phyloP scores from a whole-genome alignment of 176 grass and related monocot species.

The Canna indica region DNA sequence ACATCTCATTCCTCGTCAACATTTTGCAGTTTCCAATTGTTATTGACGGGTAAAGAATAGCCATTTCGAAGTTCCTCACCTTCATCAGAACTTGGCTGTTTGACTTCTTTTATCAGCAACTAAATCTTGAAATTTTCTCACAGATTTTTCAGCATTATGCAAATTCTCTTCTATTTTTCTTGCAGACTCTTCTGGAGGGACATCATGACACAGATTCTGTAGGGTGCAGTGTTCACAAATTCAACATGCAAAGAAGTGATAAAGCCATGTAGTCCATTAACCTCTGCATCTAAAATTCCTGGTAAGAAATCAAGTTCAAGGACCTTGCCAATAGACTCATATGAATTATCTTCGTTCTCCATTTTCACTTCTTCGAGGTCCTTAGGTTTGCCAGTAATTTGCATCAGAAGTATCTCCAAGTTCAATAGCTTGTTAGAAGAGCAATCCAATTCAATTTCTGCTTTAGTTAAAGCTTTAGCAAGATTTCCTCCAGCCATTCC shows the following conservation, averaged over 20 bases:
- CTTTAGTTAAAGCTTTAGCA: constrained; percentile 43
- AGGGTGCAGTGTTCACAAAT: constrained; percentile 30
- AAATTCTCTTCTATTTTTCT: constrained; percentile 30
- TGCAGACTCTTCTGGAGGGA: constrained; percentile 28
- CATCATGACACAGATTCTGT: constrained; percentile 17
- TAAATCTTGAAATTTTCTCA: constrained; percentile 54
- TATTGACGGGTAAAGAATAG: constrained; percentile 26
- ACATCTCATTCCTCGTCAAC: constrained; percentile 59
- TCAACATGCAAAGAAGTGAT: constrained; percentile 48
- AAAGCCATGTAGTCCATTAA: constrained; percentile 54
- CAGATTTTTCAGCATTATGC: constrained; percentile 29
- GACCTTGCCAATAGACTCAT: constrained; percentile 40
- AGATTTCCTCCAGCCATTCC: constrained; percentile 9
- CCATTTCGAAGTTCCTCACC: constrained; percentile 30
- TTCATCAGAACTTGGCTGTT: constrained; percentile 38
- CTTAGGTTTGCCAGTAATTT: constrained; percentile 41
- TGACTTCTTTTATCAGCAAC: constrained; percentile 55
- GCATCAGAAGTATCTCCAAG: constrained; percentile 75
- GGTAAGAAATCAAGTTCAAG: constrained; percentile 54
- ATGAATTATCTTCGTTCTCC: constrained; percentile 34
- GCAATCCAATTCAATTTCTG: constrained; percentile 59
- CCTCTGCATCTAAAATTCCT: constrained; percentile 53
- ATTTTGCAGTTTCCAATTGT: constrained; percentile 26
- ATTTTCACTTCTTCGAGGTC: constrained; percentile 36
- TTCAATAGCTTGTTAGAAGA: constrained; percentile 71